Evolutionary conservation across 176 grass and related monocot genomes (phyloP).

Genomic region (Cenchrus americanus): DNA sequence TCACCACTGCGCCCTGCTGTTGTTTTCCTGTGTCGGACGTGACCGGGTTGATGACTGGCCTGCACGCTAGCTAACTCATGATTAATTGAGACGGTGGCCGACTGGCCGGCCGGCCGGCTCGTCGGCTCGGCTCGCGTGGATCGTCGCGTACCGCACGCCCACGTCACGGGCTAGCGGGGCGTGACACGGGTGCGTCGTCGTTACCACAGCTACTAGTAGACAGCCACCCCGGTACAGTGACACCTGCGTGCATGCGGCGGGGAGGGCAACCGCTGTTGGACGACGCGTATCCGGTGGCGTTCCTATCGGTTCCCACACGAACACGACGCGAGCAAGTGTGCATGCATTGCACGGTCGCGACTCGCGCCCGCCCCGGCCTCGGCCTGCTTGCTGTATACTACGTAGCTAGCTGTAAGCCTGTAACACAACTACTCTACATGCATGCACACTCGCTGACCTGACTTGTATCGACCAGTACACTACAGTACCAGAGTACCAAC

Average conservation of each 20-base stretch:
- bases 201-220: background rate
- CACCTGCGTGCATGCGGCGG: background rate
- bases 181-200: no score
- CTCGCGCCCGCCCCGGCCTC: no score
- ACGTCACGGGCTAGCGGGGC: background rate
- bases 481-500: background rate
- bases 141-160: no score
- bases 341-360: background rate
- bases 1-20: background rate
- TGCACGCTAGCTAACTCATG: background rate
- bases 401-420: no score
- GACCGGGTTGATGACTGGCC: background rate
- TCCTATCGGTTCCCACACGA: constrained; percentile 17
- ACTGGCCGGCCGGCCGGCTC: background rate
- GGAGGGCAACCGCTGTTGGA: background rate
- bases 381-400: background rate
- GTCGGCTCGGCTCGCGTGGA: background rate
- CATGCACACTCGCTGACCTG: no score
- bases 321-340: background rate
- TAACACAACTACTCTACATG: no score
- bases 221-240: background rate
- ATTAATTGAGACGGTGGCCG: constrained; percentile 36
- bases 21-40: background rate
- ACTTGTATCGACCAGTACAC: no score
- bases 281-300: background rate